These are phyloP conservation scores for Somion occarium DNA, from an alignment of 1,284 basidiomycete genomes.

Conservation along the genomic window DNA sequence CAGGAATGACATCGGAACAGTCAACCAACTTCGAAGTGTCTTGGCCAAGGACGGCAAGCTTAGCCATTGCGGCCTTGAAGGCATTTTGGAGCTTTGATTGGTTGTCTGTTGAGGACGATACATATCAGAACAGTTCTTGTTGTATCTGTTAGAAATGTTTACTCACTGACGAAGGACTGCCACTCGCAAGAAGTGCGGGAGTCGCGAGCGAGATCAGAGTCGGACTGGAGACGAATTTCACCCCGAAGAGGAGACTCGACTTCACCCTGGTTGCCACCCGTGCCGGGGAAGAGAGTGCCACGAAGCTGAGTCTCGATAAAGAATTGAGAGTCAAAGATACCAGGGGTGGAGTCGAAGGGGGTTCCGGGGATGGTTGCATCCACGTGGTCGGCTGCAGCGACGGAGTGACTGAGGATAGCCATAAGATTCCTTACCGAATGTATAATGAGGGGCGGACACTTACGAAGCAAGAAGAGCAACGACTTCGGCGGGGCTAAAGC, in stretches of 20 bases:
- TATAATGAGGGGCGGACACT: background rate
- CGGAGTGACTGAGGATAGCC: constrained; percentile 17
- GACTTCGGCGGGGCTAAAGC: constrained; percentile 24
- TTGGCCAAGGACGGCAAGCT: constrained; percentile 6
- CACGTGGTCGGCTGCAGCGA: constrained; percentile 24
- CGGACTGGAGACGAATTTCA: constrained; percentile 33
- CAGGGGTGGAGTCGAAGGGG: constrained; percentile 29
- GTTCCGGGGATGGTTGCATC: constrained; percentile 19
- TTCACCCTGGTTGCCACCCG: constrained; percentile 23
- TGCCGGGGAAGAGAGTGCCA: constrained; percentile 28
- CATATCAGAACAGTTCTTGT: background rate
- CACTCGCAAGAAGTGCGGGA: constrained; percentile 32
- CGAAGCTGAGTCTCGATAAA: constrained; percentile 35
- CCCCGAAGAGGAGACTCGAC: constrained; percentile 26
- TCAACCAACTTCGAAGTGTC: background rate
- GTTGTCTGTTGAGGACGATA: constrained; percentile 7
- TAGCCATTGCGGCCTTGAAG: constrained; percentile 9
- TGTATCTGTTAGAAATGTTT: background rate
- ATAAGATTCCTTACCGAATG: background rate
- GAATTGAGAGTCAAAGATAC: constrained; percentile 36
- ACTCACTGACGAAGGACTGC: constrained; percentile 27
- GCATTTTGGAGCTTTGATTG: constrained; percentile 8
- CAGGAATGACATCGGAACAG: constrained; percentile 9
- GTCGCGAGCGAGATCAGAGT: constrained; percentile 25
- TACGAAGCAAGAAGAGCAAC: constrained; percentile 25